Conservation (phyloP, 2,329 filamentous ascomycete species). For the Raffaelea arxii region DNA sequence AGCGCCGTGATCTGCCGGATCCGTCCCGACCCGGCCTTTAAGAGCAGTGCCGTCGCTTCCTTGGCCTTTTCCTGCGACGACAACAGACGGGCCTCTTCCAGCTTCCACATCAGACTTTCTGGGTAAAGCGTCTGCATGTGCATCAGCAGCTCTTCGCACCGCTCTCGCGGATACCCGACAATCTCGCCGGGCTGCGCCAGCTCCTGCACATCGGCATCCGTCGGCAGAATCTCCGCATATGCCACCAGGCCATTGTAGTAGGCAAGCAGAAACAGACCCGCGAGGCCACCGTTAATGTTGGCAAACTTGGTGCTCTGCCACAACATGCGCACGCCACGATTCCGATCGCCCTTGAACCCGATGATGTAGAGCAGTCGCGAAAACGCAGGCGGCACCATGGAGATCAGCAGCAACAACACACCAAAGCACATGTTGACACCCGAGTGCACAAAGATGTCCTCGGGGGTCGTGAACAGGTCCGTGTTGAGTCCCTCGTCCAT, state of each 20-base stretch:
- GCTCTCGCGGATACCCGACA: conserved; percentile 61
- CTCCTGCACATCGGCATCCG: conserved; percentile 39
- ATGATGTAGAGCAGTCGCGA: conserved; percentile 78
- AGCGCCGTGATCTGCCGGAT: conserved; percentile 86
- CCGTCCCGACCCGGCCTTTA: conserved; percentile 49
- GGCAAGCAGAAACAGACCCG: conserved; percentile 67
- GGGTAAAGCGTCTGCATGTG: conserved; percentile 74
- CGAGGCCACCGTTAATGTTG: conserved; percentile 88
- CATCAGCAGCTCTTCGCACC: conserved; percentile 56
- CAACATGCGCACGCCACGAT: conserved; percentile 72
- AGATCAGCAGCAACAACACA: conserved; percentile 75
- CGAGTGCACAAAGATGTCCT: conserved; percentile 83
- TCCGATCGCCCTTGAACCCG: conserved; percentile 82
- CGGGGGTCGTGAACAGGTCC: conserved; percentile 59
- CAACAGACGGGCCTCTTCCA: conserved; percentile 77
- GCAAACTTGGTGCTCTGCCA: conserved; percentile 81
- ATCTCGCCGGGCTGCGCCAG: conserved; percentile 42
- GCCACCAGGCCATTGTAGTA: conserved; percentile 86
- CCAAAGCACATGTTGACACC: conserved; percentile 87
- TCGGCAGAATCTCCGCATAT: conserved; percentile 77
- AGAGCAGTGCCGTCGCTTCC: conserved; percentile 57
- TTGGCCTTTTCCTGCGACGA: conserved; percentile 57
- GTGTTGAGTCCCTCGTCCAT: conserved; percentile 35
- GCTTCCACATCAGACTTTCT: conserved; percentile 71
- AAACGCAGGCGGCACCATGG: conserved; percentile 85